Conservation (phyloP, 257 asterid species). For the Ballota nigra region DNA sequence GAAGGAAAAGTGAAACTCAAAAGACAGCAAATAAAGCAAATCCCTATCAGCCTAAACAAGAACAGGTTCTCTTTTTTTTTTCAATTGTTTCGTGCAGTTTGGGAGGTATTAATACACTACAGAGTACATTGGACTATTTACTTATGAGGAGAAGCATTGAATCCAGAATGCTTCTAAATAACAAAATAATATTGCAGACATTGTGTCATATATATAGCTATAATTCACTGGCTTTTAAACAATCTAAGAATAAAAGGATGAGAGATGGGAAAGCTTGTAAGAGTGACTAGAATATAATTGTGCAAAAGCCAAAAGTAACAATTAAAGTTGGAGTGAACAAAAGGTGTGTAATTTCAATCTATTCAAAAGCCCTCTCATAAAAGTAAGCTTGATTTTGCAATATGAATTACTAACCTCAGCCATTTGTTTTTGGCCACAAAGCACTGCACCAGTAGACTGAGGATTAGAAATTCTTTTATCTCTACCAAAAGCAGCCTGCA, state of each 20-base stretch:
- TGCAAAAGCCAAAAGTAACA: neutral
- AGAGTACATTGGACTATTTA: too few relatives aligned
- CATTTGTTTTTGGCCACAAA: constrained; percentile 97
- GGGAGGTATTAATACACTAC: neutral
- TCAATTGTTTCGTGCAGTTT: neutral
- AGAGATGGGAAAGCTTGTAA: neutral
- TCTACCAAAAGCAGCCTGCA: constrained; percentile 81
- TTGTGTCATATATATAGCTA: neutral
- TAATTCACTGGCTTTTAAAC: too few relatives aligned
- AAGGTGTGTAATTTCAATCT: neutral
- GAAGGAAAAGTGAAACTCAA: too few relatives aligned
- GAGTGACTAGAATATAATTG: neutral
- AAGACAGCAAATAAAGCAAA: neutral
- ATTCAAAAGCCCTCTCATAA: neutral
- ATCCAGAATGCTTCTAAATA: neutral
- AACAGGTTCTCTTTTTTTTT: neutral
- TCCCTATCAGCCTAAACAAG: neutral
- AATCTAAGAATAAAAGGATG: too few relatives aligned
- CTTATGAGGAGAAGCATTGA: neutral
- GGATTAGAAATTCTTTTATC: constrained; percentile 55
- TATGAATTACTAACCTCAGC: constrained; percentile 63
- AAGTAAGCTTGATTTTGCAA: neutral
- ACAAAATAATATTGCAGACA: neutral
- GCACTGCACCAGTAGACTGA: constrained; percentile 83
- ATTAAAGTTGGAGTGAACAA: too few relatives aligned